Base-by-base conservation (phyloP, 2,329 filamentous ascomycete species). In the Exophiala calicioides region DNA sequence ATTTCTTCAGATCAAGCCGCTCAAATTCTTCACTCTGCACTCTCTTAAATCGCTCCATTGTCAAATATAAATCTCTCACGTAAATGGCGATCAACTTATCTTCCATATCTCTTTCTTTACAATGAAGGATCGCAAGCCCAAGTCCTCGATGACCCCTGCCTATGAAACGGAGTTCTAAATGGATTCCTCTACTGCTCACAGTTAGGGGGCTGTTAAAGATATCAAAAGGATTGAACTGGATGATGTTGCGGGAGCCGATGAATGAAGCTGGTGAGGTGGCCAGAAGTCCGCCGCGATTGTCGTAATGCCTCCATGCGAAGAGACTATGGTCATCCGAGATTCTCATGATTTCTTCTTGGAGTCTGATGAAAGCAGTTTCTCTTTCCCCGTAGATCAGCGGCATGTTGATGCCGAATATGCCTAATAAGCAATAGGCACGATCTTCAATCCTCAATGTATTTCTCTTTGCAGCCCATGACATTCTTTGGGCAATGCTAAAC, bases 391-490 rank as follows among this genome's bases (percentile, higher is more conserved):
- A 57, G 8, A 57, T 19, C 4, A 53, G 34, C 12, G 53, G 47
- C 55, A 57, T 56, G 16, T 53, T 52, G n/a, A 57, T 36, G 18
- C 46, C 30, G 34, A 56, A 57, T 15, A 56, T 36, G 9, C 53
- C 53, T 13, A 57, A 15, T 15, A 57, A 30, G 24, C 42, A 57
- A 44, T 57, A 57, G 9, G 55, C 53, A 5, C 16, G 24, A 36
- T 57, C 55, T 45, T 57, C 55, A 2, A 20, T 15, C 7, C 45
- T 27, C 3, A 35, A 53, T 26, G 55, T 53, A 3, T 15, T 19
- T 40, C 55, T 35, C 9, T 26, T 15, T 9, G 50, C 23, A 5
- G 42, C 49, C 55, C 55, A 57, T 6, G 42, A 49, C 53, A 57
- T 57, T 19, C 37, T 47, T 18, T 39, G 36, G 18, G 47, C 47